These are phyloP conservation scores for Fusarium sp. DNA, from an alignment of 2,329 filamentous ascomycete species.

Conservation along the genomic window DNA sequence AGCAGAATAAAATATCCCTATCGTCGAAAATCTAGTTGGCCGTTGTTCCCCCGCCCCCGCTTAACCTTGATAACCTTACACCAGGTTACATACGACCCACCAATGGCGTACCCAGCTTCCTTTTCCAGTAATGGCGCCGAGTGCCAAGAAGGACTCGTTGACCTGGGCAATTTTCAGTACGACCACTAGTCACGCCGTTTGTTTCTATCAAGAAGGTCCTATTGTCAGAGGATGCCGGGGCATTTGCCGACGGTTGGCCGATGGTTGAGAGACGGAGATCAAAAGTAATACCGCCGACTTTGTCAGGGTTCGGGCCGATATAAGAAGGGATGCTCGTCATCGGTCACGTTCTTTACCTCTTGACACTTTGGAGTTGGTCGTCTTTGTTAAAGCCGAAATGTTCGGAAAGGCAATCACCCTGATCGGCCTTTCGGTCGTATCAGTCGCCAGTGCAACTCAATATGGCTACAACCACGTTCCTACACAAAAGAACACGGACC, in stretches of 20 bases:
- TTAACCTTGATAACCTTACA: constrained; percentile 3
- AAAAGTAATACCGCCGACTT: constrained; percentile 26
- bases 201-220: neutral
- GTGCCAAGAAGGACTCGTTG: constrained; percentile 26
- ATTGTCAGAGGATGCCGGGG: neutral
- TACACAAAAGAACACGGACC: constrained; percentile 3
- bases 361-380: neutral
- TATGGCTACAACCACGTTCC: constrained; percentile 33
- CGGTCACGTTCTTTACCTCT: neutral
- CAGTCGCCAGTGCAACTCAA: constrained; percentile 15
- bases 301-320: neutral
- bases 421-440: constrained; percentile 5
- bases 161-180: neutral
- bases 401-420: neutral
- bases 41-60: neutral
- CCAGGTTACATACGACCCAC: constrained; percentile 24
- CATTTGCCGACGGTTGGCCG: neutral
- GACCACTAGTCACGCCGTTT: neutral
- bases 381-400: neutral
- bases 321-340: constrained; percentile 1
- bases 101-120: constrained; percentile 20
- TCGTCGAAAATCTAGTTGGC: neutral
- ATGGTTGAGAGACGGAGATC: constrained; percentile 4
- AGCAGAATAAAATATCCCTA: neutral
- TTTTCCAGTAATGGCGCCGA: constrained; percentile 23